Base-by-base conservation (phyloP, 306 rosid species). In the Cercis canadensis region DNA sequence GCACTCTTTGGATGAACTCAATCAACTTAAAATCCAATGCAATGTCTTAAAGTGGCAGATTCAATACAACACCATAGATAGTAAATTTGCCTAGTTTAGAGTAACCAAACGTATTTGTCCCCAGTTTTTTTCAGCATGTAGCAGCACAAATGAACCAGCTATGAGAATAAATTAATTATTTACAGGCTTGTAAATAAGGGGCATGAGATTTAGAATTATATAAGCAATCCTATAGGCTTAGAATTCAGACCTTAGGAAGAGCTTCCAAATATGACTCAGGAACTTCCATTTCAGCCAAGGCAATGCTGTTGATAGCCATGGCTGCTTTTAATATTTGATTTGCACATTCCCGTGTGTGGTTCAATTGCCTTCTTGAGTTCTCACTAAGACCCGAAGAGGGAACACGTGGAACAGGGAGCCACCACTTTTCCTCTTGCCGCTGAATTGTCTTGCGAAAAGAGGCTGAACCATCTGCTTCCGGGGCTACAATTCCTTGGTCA, bases 381-480 rank as follows among this genome's bases (percentile, higher is more conserved):
- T 87, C 96, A 4, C 83, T 46, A n/a, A 93, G 87, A 55, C 97
- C 98, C 1, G 85, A 81, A 12, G 90, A 75, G 2, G 96, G 92
- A 17, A 93, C 96, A 14, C 96, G 96, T 4, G 97, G 98, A 9
- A 90, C 97, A 0, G 97, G 97, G 0, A 93, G 90, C 99, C 99
- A 91, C 99, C 99, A 94, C 75, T 94, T 94, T 79, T 94, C 99
- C 54, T 94, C 97, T 82, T 94, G 96, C 69, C 97, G 75, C 54
- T 89, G 97, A 57, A 87, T 55, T 16, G 85, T 65, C 75, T 82
- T 90, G 67, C 87, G 94, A 57, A 91, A 91, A 21, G 99, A 91
- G 80, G 84, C 82, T 0, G 97, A 87, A 18, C 97, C 95, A 67
- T 91, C 91, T 4, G 86, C 83, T 24, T 89, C 95, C 8, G 84